A percentile compares a stretch with the other conserved stretches of the same genome.
phyloP scores from a whole-genome alignment of 495 filamentous ascomycete species.

The Terfezia boudieri region DNA sequence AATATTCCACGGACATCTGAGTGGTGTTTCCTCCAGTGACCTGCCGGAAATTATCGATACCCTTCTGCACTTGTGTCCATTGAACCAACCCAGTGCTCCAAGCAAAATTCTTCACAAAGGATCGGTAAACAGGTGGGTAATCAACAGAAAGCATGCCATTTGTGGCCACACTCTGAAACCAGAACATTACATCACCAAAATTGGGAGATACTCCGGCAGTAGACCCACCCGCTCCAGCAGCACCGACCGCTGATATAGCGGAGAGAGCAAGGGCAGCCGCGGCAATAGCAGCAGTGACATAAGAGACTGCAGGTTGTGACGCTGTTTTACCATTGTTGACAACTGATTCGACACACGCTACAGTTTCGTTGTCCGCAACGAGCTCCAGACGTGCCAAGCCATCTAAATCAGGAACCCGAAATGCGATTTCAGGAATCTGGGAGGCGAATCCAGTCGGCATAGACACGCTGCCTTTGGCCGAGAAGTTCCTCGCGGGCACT shows the following conservation, averaged over 20 bases:
- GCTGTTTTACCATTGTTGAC: slow-evolving; percentile 76
- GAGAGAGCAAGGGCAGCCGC: slow-evolving; percentile 57
- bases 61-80: slow-evolving; percentile 55
- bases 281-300: slow-evolving; percentile 69
- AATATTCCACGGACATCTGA: slow-evolving; percentile 47
- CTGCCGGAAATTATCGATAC: slow-evolving; percentile 67
- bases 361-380: slow-evolving; percentile 31
- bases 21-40: slow-evolving; percentile 74
- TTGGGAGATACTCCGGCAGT: slow-evolving; percentile 41
- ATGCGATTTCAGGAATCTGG: slow-evolving; percentile 74
- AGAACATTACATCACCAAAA: slow-evolving; percentile 67
- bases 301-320: slow-evolving; percentile 51
- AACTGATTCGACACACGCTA: slow-evolving; percentile 66
- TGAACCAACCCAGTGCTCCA: slow-evolving; percentile 73
- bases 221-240: slow-evolving; percentile 29
- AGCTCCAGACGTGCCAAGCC: slow-evolving; percentile 65
- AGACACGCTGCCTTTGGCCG: slow-evolving; percentile 40
- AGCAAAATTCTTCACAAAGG: slow-evolving; percentile 77
- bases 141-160: slow-evolving; percentile 87
- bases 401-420: slow-evolving; percentile 74
- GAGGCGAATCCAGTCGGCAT: slow-evolving; percentile 49
- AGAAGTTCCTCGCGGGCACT: slow-evolving; percentile 57
- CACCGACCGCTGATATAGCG: slow-evolving; percentile 45
- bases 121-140: slow-evolving; percentile 67
- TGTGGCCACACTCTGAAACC: slow-evolving; percentile 83